Evolutionary conservation across 2,329 filamentous ascomycete species (phyloP).

Genomic region (Dactylellina leptospora): DNA sequence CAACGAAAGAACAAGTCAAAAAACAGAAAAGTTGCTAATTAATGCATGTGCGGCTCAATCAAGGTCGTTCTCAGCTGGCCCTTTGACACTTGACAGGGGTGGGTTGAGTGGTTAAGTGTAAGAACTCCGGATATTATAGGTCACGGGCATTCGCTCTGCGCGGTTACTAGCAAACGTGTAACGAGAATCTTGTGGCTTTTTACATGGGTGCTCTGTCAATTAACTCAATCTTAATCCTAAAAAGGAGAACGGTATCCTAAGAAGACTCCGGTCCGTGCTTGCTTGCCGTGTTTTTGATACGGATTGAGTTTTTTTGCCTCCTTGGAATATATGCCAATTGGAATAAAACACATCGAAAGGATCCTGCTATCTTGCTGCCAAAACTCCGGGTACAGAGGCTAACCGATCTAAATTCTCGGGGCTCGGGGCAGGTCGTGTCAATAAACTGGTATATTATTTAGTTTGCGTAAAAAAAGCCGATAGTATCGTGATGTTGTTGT

Average conservation of each 20-base stretch:
- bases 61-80: conserved; percentile 19
- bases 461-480: conserved; percentile 24
- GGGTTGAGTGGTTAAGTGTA: conserved; percentile 7
- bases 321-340: conserved; percentile 5
- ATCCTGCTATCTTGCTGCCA: too few species aligned
- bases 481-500: conserved; percentile 20
- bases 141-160: conserved; percentile 46
- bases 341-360: conserved; percentile 17
- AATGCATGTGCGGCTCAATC: conserved; percentile 44
- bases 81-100: conserved; percentile 6
- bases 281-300: background rate
- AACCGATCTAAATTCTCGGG: too few species aligned
- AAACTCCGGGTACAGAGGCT: too few species aligned
- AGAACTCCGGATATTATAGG: conserved; percentile 26
- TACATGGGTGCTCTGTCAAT: too few species aligned
- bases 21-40: background rate
- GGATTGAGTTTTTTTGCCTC: too few species aligned
- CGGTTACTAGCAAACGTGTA: conserved; percentile 17
- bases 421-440: too few species aligned
- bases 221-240: too few species aligned
- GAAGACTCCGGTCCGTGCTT: background rate
- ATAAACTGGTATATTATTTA: too few species aligned
- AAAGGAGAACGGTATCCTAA: too few species aligned
- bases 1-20: background rate
- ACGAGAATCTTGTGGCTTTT: too few species aligned